Evolutionary conservation across 2,329 filamentous ascomycete genomes (phyloP).

Genomic region (Didymellaceae sp.): DNA sequence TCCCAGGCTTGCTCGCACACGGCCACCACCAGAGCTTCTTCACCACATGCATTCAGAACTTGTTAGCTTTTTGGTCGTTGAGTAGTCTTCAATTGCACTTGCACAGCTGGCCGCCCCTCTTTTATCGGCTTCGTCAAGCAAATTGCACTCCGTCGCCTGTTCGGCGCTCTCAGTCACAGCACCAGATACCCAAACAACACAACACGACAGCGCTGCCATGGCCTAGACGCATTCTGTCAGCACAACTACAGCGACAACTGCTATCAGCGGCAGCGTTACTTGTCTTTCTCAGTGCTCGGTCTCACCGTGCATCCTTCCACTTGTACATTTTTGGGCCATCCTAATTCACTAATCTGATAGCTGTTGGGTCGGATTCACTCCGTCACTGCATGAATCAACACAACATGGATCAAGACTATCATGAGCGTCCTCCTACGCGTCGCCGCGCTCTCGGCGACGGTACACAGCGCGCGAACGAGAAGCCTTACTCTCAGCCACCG

Average conservation of each 20-base stretch:
- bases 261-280: constrained; percentile 22
- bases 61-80: constrained; percentile 44
- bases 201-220: constrained; percentile 28
- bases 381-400: constrained; percentile 15
- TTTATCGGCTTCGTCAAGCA: constrained; percentile 35
- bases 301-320: constrained; percentile 30
- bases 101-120: constrained; percentile 37
- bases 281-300: constrained; percentile 27
- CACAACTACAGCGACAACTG: constrained; percentile 19
- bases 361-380: constrained; percentile 12
- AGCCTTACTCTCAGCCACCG: constrained; percentile 24
- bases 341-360: constrained; percentile 20
- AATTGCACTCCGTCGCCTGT: constrained; percentile 25
- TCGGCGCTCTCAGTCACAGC: constrained; percentile 25
- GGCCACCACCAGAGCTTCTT: constrained; percentile 20
- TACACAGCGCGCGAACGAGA: constrained; percentile 43
- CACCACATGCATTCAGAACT: constrained; percentile 36
- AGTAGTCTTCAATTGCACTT: constrained; percentile 33
- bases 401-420: constrained; percentile 41
- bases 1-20: constrained; percentile 13
- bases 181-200: constrained; percentile 31
- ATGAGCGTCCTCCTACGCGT: constrained; percentile 42
- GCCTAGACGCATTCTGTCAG: constrained; percentile 15
- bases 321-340: constrained; percentile 29
- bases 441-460: constrained; percentile 44